These are phyloP conservation scores for Fusarium miscanthi DNA, from an alignment of 2,329 filamentous ascomycete species.

Conservation along the genomic window DNA sequence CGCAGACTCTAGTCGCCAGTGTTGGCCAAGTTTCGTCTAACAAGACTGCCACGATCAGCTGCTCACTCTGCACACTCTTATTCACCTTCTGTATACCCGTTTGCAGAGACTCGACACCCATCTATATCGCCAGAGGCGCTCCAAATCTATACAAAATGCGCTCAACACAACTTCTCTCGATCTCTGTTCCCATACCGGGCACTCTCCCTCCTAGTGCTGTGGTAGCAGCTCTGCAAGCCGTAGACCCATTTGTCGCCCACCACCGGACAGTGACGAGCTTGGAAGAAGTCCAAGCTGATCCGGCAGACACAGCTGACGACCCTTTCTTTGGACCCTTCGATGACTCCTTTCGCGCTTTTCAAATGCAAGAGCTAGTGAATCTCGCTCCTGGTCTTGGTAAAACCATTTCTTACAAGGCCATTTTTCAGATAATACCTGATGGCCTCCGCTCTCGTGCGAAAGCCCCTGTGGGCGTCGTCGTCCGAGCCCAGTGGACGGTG, in stretches of 20 bases:
- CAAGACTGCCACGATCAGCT: background rate
- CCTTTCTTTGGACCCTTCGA: conserved; percentile 55
- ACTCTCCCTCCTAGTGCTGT: conserved; percentile 52
- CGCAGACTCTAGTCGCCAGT: conserved; percentile 1
- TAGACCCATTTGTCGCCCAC: conserved; percentile 56
- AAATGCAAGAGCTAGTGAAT: conserved; percentile 48
- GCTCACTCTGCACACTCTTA: background rate
- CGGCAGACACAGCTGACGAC: conserved; percentile 52
- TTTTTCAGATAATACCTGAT: conserved; percentile 56
- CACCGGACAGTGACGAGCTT: conserved; percentile 53
- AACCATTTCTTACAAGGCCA: conserved; percentile 55
- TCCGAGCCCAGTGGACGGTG: conserved; percentile 54
- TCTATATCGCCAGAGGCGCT: background rate
- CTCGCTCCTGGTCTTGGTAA: conserved; percentile 56
- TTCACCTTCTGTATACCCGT: background rate
- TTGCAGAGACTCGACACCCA: background rate
- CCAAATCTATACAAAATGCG: conserved; percentile 44
- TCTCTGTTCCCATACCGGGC: conserved; percentile 57
- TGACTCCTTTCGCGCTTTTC: conserved; percentile 51
- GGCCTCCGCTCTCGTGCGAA: conserved; percentile 58
- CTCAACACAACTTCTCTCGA: conserved; percentile 48
- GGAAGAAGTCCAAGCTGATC: conserved; percentile 49
- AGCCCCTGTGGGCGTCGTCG: conserved; percentile 56
- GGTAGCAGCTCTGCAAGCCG: conserved; percentile 54
- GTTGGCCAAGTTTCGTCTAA: conserved; percentile 1